A percentile compares a stretch with the other conserved stretches of the same genome.
Conservation (phyloP, 1,284 basidiomycete species). For the Ganoderma lucidum region DNA sequence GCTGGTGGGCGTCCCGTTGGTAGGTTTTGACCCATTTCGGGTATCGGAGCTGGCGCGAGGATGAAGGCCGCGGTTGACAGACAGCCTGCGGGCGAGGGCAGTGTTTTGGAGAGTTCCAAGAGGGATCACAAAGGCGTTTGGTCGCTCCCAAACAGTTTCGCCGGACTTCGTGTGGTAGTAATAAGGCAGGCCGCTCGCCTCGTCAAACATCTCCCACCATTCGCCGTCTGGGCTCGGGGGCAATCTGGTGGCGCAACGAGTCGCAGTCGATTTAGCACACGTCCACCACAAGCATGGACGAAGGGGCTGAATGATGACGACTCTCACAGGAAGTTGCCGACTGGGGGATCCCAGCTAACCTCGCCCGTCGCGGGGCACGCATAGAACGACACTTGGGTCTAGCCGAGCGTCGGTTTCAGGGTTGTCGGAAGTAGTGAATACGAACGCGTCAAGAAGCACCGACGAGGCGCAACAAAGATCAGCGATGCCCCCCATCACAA, state of each 20-base stretch:
- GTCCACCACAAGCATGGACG: neutral
- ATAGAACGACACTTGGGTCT: slow-evolving; percentile 88
- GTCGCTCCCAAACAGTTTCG: slow-evolving; percentile 90
- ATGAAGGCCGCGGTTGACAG: slow-evolving; percentile 36
- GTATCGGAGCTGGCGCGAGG: slow-evolving; percentile 11
- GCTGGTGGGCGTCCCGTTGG: slow-evolving; percentile 37
- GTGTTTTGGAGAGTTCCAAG: slow-evolving; percentile 89
- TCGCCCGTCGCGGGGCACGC: slow-evolving; percentile 93
- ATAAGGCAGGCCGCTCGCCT: slow-evolving; percentile 83
- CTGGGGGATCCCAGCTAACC: slow-evolving; percentile 91
- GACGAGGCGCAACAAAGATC: slow-evolving; percentile 16
- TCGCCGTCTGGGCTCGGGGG: slow-evolving; percentile 88
- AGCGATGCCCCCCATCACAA: slow-evolving; percentile 19
- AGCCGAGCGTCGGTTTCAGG: slow-evolving; percentile 20
- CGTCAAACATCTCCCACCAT: slow-evolving; percentile 95
- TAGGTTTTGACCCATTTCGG: slow-evolving; percentile 32
- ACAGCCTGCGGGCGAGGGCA: slow-evolving; percentile 72
- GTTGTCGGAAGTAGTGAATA: slow-evolving; percentile 10
- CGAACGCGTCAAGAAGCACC: slow-evolving; percentile 20
- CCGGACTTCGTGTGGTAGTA: slow-evolving; percentile 93
- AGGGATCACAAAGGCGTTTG: slow-evolving; percentile 89
- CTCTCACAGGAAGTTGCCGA: slow-evolving; percentile 87
- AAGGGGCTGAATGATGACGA: slow-evolving; percentile 15
- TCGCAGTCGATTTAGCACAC: slow-evolving; percentile 2
- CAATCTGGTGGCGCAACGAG: slow-evolving; percentile 54